Evolutionary conservation across 768 basidiomycete genomes (phyloP).

Genomic region (Lepiota subincarnata): DNA sequence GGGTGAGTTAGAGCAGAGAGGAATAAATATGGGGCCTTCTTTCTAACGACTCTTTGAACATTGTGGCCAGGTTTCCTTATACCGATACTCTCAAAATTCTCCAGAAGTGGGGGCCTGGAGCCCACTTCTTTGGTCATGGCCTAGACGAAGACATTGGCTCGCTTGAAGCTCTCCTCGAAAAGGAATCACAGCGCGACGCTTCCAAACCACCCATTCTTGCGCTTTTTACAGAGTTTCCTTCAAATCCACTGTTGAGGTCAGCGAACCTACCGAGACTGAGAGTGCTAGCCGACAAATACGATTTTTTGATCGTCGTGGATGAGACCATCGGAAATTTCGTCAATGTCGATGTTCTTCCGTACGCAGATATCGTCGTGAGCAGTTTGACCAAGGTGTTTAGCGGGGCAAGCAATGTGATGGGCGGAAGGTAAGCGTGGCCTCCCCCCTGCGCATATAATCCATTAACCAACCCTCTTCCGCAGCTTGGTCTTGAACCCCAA

Average conservation of each 20-base stretch:
- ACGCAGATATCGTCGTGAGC: conserved; percentile 86
- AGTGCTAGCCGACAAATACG: conserved; percentile 78
- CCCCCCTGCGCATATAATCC: not conserved
- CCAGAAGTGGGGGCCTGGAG: conserved; percentile 95
- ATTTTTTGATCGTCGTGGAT: conserved; percentile 86
- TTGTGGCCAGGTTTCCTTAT: conserved; percentile 75
- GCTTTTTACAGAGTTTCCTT: conserved; percentile 92
- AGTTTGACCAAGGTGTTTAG: conserved; percentile 95
- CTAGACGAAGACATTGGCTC: conserved; percentile 70
- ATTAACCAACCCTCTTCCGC: not conserved
- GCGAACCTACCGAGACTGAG: conserved; percentile 74
- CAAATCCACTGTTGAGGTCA: conserved; percentile 89
- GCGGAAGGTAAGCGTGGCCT: conserved; percentile 69
- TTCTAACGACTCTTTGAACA: not conserved
- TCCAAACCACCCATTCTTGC: conserved; percentile 63
- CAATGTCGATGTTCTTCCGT: conserved; percentile 86
- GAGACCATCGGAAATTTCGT: conserved; percentile 94
- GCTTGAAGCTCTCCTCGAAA: conserved; percentile 59
- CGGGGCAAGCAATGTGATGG: conserved; percentile 95
- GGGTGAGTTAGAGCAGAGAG: conserved; percentile 58
- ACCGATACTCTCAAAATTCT: conserved; percentile 92
- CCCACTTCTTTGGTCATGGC: conserved; percentile 83
- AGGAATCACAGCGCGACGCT: conserved; percentile 34
- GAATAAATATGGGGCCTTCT: too few relatives aligned
- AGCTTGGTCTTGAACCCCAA: conserved; percentile 88